phyloP scores from a whole-genome alignment of 306 rosid genomes.

The Quercus variabilis region DNA sequence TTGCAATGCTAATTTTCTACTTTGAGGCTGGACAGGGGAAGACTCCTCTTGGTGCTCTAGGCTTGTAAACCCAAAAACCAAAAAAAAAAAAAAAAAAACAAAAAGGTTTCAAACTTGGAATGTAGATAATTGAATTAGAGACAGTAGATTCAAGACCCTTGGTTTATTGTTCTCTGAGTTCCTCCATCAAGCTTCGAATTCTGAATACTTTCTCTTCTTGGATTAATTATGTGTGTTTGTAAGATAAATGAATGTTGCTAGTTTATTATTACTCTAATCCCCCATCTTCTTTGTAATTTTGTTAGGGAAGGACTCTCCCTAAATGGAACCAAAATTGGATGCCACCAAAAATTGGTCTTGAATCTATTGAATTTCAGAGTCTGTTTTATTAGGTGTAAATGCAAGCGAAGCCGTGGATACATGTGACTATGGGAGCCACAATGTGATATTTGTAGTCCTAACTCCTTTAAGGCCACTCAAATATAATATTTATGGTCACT shows the following conservation, averaged over 20 bases:
- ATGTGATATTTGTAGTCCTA: too few species aligned
- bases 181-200: conserved; percentile 4
- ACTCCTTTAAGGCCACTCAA: too few species aligned
- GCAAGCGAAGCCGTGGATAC: too few species aligned
- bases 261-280: not conserved
- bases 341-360: not conserved
- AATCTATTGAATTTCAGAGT: not conserved
- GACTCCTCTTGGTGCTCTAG: conserved; percentile 96
- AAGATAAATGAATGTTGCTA: not conserved
- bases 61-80: conserved; percentile 46
- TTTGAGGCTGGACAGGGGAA: conserved; percentile 99
- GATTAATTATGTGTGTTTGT: not conserved
- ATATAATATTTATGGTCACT: too few species aligned
- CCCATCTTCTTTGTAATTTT: not conserved
- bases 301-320: too few species aligned
- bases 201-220: not conserved
- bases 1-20: conserved; percentile 95
- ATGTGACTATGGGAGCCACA: too few species aligned
- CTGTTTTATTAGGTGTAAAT: too few species aligned
- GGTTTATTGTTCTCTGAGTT: not conserved
- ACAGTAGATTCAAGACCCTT: not conserved
- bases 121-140: conserved; percentile 57
- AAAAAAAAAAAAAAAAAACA: too few species aligned
- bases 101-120: not conserved
- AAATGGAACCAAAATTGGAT: too few species aligned